These are phyloP conservation scores for Cyanodermella asteris DNA, from an alignment of 2,329 filamentous ascomycete genomes.

Conservation along the genomic window DNA sequence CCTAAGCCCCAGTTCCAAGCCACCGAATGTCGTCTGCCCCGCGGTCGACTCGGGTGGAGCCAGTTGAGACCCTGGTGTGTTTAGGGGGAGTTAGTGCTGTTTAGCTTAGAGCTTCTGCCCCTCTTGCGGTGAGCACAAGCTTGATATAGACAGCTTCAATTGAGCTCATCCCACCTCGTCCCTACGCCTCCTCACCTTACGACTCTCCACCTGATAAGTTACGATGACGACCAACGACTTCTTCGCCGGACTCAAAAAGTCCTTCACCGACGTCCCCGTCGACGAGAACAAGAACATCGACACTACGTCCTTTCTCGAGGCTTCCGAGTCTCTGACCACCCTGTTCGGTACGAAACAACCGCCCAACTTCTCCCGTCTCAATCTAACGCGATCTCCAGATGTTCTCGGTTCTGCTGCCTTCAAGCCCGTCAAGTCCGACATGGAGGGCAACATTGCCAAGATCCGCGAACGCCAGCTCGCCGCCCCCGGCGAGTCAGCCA, in stretches of 20 bases:
- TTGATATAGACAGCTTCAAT: too few relatives aligned
- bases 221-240: slow-evolving; percentile 20
- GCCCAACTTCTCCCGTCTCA: background rate
- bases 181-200: too few relatives aligned
- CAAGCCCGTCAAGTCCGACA: slow-evolving; percentile 73
- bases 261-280: slow-evolving; percentile 65
- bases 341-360: slow-evolving; percentile 47
- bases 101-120: too few relatives aligned
- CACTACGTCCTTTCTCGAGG: slow-evolving; percentile 77
- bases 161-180: too few relatives aligned
- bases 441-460: slow-evolving; percentile 86
- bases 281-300: slow-evolving; percentile 55
- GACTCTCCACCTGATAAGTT: too few relatives aligned
- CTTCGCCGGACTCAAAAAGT: slow-evolving; percentile 65
- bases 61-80: too few relatives aligned
- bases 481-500: slow-evolving; percentile 57
- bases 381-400: slow-evolving; percentile 19
- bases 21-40: too few relatives aligned
- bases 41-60: too few relatives aligned
- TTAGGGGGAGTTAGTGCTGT: too few relatives aligned
- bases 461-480: slow-evolving; percentile 62
- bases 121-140: background rate
- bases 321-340: slow-evolving; percentile 63
- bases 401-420: slow-evolving; percentile 52
- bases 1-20: too few relatives aligned